These are phyloP conservation scores for Metschnikowia lachancei DNA, from an alignment of 805 yeast species.

Conservation along the genomic window DNA sequence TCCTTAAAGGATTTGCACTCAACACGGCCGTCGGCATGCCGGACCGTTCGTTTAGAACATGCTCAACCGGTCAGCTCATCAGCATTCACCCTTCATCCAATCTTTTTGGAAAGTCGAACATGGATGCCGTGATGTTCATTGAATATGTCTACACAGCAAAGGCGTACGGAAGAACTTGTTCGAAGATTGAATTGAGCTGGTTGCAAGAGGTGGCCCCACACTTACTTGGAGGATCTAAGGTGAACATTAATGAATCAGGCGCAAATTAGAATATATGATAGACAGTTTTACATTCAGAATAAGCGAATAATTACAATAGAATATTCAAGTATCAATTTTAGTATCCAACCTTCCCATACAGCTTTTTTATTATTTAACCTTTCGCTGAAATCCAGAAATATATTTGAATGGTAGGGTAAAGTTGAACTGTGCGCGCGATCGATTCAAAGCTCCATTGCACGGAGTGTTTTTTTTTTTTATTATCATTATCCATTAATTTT, in stretches of 20 bases:
- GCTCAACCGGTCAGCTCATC: conserved; percentile 77
- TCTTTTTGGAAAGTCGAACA: conserved; percentile 68
- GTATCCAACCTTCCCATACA: too few relatives aligned
- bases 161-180: conserved; percentile 90
- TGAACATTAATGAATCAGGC: conserved; percentile 25
- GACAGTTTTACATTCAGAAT: not conserved
- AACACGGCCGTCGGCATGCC: conserved; percentile 95
- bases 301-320: not conserved
- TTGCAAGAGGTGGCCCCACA: conserved; percentile 78
- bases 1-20: conserved; percentile 76
- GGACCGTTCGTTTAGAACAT: conserved; percentile 86
- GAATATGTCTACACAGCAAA: conserved; percentile 92
- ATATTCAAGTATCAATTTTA: too few relatives aligned
- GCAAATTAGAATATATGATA: not conserved
- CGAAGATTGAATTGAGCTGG: conserved; percentile 80
- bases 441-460: not conserved
- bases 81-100: conserved; percentile 89
- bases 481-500: too few relatives aligned
- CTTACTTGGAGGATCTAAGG: conserved; percentile 45
- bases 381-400: too few relatives aligned
- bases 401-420: too few relatives aligned
- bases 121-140: conserved; percentile 88
- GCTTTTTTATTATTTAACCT: too few relatives aligned
- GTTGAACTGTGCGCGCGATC: not conserved
- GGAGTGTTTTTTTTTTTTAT: too few relatives aligned